These are phyloP conservation scores for Coniochaeta ligniaria DNA, from an alignment of 2,329 filamentous ascomycete species.

Conservation along the genomic window DNA sequence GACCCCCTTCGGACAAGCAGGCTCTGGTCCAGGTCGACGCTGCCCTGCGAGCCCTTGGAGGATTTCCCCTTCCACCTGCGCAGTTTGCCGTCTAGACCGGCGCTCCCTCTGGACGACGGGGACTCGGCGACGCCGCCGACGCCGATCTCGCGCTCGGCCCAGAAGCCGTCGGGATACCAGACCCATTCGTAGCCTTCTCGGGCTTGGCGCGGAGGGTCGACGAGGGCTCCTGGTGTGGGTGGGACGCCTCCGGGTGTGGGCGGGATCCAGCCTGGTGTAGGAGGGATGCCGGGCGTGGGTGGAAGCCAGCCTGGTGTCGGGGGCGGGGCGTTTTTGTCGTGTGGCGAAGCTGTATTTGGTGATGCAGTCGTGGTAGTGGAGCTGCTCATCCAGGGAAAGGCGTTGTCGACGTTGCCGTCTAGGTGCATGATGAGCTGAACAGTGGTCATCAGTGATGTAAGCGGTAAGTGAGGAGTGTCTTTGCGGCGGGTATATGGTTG, in stretches of 20 bases:
- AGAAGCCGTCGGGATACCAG: constrained; percentile 56
- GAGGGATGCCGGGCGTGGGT: neutral
- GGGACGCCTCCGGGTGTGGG: no score
- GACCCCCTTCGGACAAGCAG: neutral
- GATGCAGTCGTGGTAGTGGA: neutral
- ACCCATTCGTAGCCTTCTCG: constrained; percentile 52
- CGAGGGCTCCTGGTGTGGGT: neutral
- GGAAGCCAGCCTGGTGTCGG: neutral
- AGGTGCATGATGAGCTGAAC: neutral
- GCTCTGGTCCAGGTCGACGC: neutral
- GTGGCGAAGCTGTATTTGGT: neutral
- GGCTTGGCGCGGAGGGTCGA: constrained; percentile 48
- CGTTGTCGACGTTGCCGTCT: neutral
- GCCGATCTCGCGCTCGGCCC: constrained; percentile 47
- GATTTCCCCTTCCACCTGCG: constrained; percentile 29
- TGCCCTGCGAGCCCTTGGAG: neutral
- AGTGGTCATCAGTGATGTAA: neutral
- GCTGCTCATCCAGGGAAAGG: constrained; percentile 1
- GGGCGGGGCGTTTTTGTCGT: neutral
- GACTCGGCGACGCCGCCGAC: neutral
- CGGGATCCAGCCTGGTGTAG: no score
- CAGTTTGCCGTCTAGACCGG: constrained; percentile 14
- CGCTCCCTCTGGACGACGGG: constrained; percentile 11
- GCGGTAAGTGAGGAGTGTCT: neutral
- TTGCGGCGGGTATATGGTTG: neutral